Evolutionary conservation across 2,329 filamentous ascomycete genomes (phyloP).

Genomic region (Colletotrichum tropicicola): DNA sequence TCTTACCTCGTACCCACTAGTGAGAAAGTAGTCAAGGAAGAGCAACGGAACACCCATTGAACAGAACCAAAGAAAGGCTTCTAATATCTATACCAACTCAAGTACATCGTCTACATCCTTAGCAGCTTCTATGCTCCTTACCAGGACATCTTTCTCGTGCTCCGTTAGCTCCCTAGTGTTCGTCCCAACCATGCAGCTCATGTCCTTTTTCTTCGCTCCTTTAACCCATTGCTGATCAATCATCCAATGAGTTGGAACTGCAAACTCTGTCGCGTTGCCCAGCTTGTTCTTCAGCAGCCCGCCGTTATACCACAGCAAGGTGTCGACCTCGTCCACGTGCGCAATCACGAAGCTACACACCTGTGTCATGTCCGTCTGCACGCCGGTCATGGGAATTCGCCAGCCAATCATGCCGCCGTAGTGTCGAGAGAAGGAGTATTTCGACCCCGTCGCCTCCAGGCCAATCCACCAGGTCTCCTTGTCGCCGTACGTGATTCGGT

Average conservation of each 20-base stretch:
- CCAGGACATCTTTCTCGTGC: conserved; percentile 14
- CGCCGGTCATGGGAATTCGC: conserved; percentile 19
- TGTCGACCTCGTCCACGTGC: conserved; percentile 47
- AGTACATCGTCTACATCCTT: conserved; percentile 28
- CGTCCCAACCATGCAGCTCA: conserved; percentile 47
- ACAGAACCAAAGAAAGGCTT: neutral
- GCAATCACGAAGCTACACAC: conserved; percentile 53
- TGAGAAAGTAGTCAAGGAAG: neutral
- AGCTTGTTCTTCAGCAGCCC: conserved; percentile 51
- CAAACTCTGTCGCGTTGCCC: conserved; percentile 39
- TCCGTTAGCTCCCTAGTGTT: conserved; percentile 15
- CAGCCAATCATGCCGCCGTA: conserved; percentile 52
- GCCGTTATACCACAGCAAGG: conserved; percentile 53
- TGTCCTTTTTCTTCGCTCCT: conserved; percentile 40
- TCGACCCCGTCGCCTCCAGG: conserved; percentile 47
- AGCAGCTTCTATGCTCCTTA: conserved; percentile 31
- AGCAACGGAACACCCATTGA: neutral
- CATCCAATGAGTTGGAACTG: conserved; percentile 50
- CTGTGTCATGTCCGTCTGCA: conserved; percentile 22
- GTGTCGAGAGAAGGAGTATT: conserved; percentile 49
- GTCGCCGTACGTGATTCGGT: conserved; percentile 52
- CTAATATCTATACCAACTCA: conserved; percentile 1
- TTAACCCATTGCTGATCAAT: conserved; percentile 48
- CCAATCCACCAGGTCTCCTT: conserved; percentile 58
- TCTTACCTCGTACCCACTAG: conserved; percentile 32